These are phyloP conservation scores for Stygiomarasmius scandens DNA, from an alignment of 1,284 basidiomycete species.

Conservation along the genomic window DNA sequence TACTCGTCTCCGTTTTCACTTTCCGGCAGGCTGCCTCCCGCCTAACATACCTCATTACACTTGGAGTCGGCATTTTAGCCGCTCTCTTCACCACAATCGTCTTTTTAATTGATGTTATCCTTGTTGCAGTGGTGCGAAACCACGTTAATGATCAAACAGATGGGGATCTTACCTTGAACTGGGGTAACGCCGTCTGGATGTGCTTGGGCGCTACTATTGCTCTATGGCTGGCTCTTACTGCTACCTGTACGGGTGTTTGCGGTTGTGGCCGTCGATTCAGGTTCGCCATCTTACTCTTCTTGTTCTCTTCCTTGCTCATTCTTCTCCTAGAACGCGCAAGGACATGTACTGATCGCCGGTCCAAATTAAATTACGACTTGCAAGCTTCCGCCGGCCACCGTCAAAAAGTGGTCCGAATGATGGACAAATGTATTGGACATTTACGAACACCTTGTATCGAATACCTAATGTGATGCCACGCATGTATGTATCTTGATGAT, in stretches of 20 bases:
- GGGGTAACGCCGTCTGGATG: slow-evolving; percentile 61
- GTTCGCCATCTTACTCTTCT: background rate
- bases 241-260: slow-evolving; percentile 42
- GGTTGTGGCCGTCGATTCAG: slow-evolving; percentile 26
- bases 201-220: slow-evolving; percentile 49
- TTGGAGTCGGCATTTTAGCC: slow-evolving; percentile 37
- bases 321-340: slow-evolving; percentile 10
- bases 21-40: slow-evolving; percentile 40
- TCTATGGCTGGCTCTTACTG: slow-evolving; percentile 48
- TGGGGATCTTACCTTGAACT: slow-evolving; percentile 40
- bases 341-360: background rate
- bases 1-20: slow-evolving; percentile 51
- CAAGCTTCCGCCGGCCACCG: background rate
- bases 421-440: no score
- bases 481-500: no score
- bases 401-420: no score
- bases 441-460: no score
- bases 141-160: slow-evolving; percentile 44
- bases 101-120: slow-evolving; percentile 57
- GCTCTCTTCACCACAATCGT: slow-evolving; percentile 49
- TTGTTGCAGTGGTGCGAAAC: slow-evolving; percentile 48
- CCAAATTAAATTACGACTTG: background rate
- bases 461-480: no score
- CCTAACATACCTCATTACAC: slow-evolving; percentile 35
- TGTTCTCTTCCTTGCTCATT: background rate